Conservation (phyloP, 441 rosid species). For the Euphorbia corollata region DNA sequence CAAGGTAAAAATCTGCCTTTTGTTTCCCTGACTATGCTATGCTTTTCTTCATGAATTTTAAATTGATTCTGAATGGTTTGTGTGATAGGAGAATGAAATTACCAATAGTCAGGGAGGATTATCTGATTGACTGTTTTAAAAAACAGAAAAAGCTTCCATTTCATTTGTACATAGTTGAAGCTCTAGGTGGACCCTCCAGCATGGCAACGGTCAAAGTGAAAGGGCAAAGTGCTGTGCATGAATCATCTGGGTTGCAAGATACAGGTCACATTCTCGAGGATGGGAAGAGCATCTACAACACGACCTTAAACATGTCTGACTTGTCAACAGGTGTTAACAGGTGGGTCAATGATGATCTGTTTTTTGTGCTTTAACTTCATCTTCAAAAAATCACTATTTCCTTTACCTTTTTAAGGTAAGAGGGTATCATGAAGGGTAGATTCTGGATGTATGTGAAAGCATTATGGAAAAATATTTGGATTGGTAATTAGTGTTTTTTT, state of each 20-base stretch:
- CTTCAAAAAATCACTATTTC: slow-evolving; percentile 8
- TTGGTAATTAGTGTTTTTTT: background rate
- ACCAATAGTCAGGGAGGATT: slow-evolving; percentile 75
- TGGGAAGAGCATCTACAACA: slow-evolving; percentile 78
- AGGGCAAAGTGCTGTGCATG: slow-evolving; percentile 82
- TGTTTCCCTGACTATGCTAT: slow-evolving; percentile 15
- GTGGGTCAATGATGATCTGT: slow-evolving; percentile 24
- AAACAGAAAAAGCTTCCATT: slow-evolving; percentile 72
- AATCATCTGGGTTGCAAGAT: slow-evolving; percentile 85
- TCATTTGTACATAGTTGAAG: slow-evolving; percentile 68
- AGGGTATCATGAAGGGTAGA: background rate
- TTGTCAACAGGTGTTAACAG: slow-evolving; percentile 88
- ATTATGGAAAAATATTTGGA: background rate
- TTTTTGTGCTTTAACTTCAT: background rate
- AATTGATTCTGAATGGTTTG: slow-evolving; percentile 22
- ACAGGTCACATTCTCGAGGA: slow-evolving; percentile 91
- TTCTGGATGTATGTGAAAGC: background rate
- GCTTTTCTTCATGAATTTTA: slow-evolving; percentile 16
- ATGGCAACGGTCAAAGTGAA: slow-evolving; percentile 87
- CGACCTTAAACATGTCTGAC: slow-evolving; percentile 91
- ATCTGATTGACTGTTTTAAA: slow-evolving; percentile 70
- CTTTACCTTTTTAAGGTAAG: background rate
- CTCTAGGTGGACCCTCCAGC: slow-evolving; percentile 46
- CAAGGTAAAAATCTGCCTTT: slow-evolving; percentile 50
- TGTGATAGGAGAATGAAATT: slow-evolving; percentile 75